Evolutionary conservation across 257 asterid genomes (phyloP).

Genomic region (Solanum corneliomulleri): DNA sequence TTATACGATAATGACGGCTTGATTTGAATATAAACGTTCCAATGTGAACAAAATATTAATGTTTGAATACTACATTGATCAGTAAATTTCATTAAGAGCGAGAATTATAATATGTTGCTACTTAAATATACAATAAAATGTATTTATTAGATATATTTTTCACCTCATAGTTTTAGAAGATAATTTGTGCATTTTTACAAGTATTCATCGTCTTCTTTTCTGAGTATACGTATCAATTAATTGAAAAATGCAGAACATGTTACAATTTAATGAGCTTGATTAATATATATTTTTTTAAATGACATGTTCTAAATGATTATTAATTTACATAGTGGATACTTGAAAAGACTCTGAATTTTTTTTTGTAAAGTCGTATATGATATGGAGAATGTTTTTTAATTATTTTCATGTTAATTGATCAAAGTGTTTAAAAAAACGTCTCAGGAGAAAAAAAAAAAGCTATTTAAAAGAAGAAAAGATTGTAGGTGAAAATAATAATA

Average conservation of each 20-base stretch:
- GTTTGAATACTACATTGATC: neutral
- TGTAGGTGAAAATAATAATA: too few relatives aligned
- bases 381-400: too few relatives aligned
- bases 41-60: neutral
- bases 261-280: neutral
- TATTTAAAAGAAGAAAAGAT: neutral
- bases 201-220: neutral
- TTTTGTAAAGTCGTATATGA: neutral
- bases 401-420: neutral
- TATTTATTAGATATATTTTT: neutral
- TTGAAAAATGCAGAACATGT: neutral
- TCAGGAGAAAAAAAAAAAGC: neutral
- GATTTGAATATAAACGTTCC: neutral
- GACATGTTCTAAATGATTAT: too few relatives aligned
- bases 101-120: neutral
- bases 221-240: neutral
- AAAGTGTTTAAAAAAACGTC: neutral
- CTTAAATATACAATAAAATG: neutral
- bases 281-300: too few relatives aligned
- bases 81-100: neutral
- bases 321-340: neutral
- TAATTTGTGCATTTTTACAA: neutral
- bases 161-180: neutral
- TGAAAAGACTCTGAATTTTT: neutral
- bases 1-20: neutral